Evolutionary conservation across 805 yeast species (phyloP).

Genomic region (Myxozyma kluyveri): DNA sequence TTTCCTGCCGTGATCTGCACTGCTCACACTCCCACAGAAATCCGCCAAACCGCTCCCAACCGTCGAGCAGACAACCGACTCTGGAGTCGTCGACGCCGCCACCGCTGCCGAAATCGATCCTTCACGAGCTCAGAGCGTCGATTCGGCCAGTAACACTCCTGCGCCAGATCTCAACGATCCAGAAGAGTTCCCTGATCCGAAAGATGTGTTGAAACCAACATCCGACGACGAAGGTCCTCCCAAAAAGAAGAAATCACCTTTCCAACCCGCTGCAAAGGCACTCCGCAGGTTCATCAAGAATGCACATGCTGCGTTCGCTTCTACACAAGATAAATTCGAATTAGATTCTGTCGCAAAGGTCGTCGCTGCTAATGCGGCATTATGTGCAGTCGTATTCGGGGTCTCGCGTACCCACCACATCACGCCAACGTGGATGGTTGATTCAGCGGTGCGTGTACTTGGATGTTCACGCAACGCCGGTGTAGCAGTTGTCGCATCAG

Average conservation of each 20-base stretch:
- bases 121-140: not conserved
- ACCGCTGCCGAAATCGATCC: constrained; percentile 4
- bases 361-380: not conserved
- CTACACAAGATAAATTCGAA: constrained; percentile 2
- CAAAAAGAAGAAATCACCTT: not conserved
- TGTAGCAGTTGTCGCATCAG: constrained; percentile 3
- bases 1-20: not conserved
- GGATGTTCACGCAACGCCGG: not conserved
- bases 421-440: no score
- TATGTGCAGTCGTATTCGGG: no score
- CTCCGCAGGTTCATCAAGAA: constrained; percentile 7
- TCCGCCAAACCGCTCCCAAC: constrained; percentile 19
- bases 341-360: no score
- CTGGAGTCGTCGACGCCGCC: not conserved
- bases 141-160: not conserved
- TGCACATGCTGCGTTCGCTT: not conserved
- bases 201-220: constrained; percentile 3
- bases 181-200: constrained; percentile 12
- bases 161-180: not conserved
- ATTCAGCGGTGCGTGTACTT: not conserved
- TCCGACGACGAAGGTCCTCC: constrained; percentile 3
- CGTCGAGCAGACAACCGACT: constrained; percentile 3
- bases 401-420: no score
- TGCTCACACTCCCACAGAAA: constrained; percentile 5
- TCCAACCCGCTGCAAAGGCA: constrained; percentile 11